phyloP scores from a whole-genome alignment of 305 asterid species.

The Ajuga reptans region DNA sequence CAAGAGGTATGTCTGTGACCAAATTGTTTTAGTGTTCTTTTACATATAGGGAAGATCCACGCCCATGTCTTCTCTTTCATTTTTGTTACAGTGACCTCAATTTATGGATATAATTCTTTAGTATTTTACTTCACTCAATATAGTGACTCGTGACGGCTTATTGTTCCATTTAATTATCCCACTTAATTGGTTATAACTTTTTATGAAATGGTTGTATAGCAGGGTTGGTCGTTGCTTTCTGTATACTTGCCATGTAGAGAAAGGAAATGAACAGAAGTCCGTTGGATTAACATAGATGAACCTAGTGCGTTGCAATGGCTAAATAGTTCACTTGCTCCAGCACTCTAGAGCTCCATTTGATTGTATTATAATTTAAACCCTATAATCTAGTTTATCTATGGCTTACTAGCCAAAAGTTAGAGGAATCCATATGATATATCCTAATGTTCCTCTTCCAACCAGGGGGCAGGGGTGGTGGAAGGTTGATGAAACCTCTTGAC shows the following conservation, averaged over 20 bases:
- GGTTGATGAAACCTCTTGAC: no score
- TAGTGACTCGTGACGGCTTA: background rate
- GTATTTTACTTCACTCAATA: slow-evolving; percentile 10
- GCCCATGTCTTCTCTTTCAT: background rate
- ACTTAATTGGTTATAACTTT: slow-evolving; percentile 2
- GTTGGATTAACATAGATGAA: background rate
- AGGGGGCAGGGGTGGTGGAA: no score
- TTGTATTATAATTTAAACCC: background rate
- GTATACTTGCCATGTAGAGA: background rate
- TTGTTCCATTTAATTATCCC: background rate
- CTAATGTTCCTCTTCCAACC: no score
- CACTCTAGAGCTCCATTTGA: background rate
- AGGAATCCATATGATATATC: no score
- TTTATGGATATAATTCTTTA: background rate
- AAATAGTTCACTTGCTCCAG: slow-evolving; percentile 9
- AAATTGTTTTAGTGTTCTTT: slow-evolving; percentile 17
- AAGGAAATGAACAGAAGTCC: background rate
- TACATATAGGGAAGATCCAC: slow-evolving; percentile 5
- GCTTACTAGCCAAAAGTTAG: background rate
- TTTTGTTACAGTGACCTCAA: background rate
- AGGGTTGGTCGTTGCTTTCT: background rate
- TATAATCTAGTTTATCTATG: background rate
- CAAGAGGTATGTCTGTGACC: slow-evolving; percentile 58
- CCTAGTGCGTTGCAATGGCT: slow-evolving; percentile 6
- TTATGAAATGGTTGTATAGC: background rate